Percentiles rank a stretch among this genome's conserved stretches.
Conservation (phyloP, 1,284 basidiomycete species). For the Chiua sp. region DNA sequence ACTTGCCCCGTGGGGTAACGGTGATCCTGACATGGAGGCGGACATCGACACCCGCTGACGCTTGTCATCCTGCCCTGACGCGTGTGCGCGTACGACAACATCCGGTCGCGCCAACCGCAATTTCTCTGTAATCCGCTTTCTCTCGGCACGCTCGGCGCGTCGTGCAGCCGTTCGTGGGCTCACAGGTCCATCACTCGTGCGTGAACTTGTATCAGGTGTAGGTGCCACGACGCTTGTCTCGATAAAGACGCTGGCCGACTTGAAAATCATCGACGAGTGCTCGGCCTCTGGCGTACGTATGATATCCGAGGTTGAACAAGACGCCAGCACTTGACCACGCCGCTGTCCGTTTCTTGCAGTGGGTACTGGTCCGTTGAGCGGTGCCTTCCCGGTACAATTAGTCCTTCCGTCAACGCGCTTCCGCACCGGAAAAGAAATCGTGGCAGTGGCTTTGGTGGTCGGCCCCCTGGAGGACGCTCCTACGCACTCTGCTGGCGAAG, state of each 20-base stretch:
- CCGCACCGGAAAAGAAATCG: slow-evolving; percentile 29
- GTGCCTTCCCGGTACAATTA: slow-evolving; percentile 7
- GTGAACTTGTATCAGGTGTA: neutral
- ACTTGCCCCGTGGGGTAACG: neutral
- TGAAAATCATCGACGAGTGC: neutral
- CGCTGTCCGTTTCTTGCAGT: too few relatives aligned
- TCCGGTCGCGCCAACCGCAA: slow-evolving; percentile 37
- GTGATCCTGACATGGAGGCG: neutral
- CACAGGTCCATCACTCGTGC: neutral
- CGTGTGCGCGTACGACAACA: slow-evolving; percentile 16
- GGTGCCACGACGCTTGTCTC: neutral
- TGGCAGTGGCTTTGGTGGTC: slow-evolving; percentile 6
- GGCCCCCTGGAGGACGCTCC: neutral
- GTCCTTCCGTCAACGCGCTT: slow-evolving; percentile 13
- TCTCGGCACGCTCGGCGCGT: slow-evolving; percentile 24
- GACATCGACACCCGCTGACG: neutral
- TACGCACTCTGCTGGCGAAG: neutral
- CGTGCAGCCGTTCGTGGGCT: slow-evolving; percentile 26
- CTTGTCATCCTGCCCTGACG: neutral
- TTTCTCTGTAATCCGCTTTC: slow-evolving; percentile 32
- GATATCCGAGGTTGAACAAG: slow-evolving; percentile 6
- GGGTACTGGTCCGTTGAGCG: neutral
- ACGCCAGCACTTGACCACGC: neutral
- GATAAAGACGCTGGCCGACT: neutral
- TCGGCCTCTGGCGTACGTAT: neutral